These are phyloP conservation scores for Pisolithus marmoratus DNA, from an alignment of 768 basidiomycete genomes.

Conservation along the genomic window DNA sequence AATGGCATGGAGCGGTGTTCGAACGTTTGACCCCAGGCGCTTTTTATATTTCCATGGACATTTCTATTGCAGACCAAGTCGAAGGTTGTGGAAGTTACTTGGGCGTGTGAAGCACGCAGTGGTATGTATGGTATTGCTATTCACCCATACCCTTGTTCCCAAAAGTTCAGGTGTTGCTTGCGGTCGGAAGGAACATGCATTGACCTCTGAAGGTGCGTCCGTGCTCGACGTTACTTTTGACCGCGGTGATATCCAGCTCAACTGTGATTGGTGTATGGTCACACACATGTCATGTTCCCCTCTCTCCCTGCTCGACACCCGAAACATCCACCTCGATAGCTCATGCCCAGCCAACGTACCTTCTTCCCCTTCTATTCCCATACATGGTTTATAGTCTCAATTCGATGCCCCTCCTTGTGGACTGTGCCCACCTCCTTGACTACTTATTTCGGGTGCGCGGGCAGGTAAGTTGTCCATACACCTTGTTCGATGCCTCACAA, in stretches of 20 bases:
- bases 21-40: no score
- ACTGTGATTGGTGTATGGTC: slow-evolving; percentile 13
- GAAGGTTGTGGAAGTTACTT: no score
- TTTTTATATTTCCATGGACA: no score
- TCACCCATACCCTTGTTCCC: no score
- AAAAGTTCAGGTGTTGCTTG: no score
- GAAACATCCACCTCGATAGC: not conserved
- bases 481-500: slow-evolving; percentile 17
- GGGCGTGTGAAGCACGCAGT: no score
- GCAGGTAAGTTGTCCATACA: slow-evolving; percentile 44
- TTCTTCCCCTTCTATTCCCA: slow-evolving; percentile 51
- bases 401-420: slow-evolving; percentile 71
- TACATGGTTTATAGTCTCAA: slow-evolving; percentile 76
- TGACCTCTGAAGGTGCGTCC: no score
- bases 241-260: slow-evolving; percentile 13
- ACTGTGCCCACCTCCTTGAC: slow-evolving; percentile 62
- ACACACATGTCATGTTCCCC: slow-evolving; percentile 19
- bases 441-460: slow-evolving; percentile 48
- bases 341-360: slow-evolving; percentile 25
- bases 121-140: no score
- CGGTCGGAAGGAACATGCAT: no score
- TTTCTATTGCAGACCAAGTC: no score
- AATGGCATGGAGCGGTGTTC: no score
- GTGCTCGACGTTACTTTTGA: slow-evolving; percentile 8
- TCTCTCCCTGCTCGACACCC: not conserved